Conservation (phyloP, 2,329 filamentous ascomycete species). For the Fusarium sp. region DNA sequence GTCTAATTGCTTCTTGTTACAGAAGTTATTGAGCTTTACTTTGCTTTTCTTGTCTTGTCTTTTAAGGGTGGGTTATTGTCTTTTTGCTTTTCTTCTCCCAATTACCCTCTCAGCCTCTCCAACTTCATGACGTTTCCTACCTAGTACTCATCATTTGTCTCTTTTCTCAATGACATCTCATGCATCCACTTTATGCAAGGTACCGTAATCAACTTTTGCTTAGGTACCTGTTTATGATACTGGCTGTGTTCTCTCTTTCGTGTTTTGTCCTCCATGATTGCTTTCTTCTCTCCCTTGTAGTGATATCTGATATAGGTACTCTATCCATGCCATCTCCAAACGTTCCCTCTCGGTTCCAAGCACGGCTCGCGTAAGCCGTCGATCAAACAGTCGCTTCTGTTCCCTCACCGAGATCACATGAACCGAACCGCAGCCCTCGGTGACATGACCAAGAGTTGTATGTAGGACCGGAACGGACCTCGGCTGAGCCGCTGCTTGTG, state of each 20-base stretch:
- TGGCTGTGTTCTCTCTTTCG: conserved; percentile 22
- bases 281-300: conserved; percentile 11
- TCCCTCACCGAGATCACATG: conserved; percentile 1
- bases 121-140: background rate
- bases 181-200: conserved; percentile 32
- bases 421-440: background rate
- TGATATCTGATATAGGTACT: conserved; percentile 27
- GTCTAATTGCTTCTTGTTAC: conserved; percentile 7
- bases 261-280: background rate
- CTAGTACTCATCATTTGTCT: conserved; percentile 19
- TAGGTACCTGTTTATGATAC: background rate
- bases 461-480: conserved; percentile 24
- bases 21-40: conserved; percentile 9
- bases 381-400: conserved; percentile 13
- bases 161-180: conserved; percentile 29
- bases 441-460: conserved; percentile 4
- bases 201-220: conserved; percentile 17
- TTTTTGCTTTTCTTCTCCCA: background rate
- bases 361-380: conserved; percentile 2
- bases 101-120: background rate
- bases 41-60: conserved; percentile 32
- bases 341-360: background rate
- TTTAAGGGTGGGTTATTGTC: background rate
- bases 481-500: conserved; percentile 25
- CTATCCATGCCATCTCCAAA: conserved; percentile 1